Base-by-base conservation (phyloP, 768 basidiomycete species). In the Collybiopsis luxurians region DNA sequence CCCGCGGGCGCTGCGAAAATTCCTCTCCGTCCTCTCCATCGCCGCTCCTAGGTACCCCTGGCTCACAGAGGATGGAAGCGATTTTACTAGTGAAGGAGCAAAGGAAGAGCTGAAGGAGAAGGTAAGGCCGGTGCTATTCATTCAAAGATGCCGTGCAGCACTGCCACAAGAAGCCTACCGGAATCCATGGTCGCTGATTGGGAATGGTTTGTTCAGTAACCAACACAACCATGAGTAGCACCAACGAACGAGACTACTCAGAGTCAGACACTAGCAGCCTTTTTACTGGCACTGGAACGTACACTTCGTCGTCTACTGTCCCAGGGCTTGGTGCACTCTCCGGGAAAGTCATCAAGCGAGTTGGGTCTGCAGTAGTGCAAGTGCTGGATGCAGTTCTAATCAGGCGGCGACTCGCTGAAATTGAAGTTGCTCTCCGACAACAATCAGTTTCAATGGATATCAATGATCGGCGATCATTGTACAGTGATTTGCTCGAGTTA, bases 21-120 rank as follows among this genome's bases (percentile, higher is more conserved):
- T 65, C 23, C 62, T 68, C 19, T 66, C 65, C 1, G 65, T 69
- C n/a, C 60, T 69, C 42, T 68, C 67, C 15, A 62, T 67, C 36
- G 67, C 67, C 23, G 67, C 62, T 5, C 67, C 65, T 2, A 40
- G 63, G 17, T 36, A 31, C 6, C 67, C 67, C 4, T 31, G 13
- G n/a, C 42, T 66, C 7, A 62, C 60, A 28, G 12, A 4, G 9
- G 65, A 66, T 39, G 17, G 52, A 19, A 15, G 30, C 40, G 39
- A 52, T 10, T 63, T 64, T 45, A 30, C 26, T 47, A 19, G 27
- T 47, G 31, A 17, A 15, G 4, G 21, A 24, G 60, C 58, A 42
- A 31, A 60, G n/a, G 53, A 60, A 12, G 47, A 55, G 27, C 34
- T 68, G 24, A 61, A 60, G 36, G 67, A 50, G 31, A 68, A 68